Evolutionary conservation across 73 alveolate species (phyloP), one percentile per base, ranked within the genome.

Genomic region (Tetrahymena elliotti): DNA sequence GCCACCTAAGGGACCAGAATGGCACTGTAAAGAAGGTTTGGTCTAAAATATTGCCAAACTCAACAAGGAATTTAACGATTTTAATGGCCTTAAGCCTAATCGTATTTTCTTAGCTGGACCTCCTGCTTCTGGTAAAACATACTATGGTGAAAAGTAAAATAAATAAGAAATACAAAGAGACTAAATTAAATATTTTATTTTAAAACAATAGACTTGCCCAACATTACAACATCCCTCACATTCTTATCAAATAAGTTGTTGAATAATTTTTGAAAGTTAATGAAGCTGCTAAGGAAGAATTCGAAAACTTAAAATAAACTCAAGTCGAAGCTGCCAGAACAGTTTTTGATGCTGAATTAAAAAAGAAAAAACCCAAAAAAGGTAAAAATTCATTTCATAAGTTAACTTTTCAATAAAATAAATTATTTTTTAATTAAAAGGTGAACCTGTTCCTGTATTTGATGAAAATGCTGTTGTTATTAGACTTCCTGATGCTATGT

Each of bases 11-110:
- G 93, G 95, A 88, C 93, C 93, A 27, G 93, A 94, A 52, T 96
- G 98, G 98, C 93, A 94, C 53, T 96, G 97, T 36, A 96, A 93
- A 84, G 97, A 95, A 53, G 98, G 98, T 52, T 27, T 96, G 11
- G 24, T 93, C 34, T 93, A 94, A 47, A 95, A 96, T 95, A 95
- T 96, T 33, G 98, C 95, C 12, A 95, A 93, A 54, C 92, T 96
- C 36, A 84, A 93, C 47, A 88, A 95, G 27, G 95, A 96, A 88
- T 96, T 96, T 53, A 39, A 94, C 82, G 94, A 83, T 68, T 83
- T n/a, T 47, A 93, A 96, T 93, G 96, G 96, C 12, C 53, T 96
- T 27, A 93, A 84, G 34, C 97, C 98, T 31, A 96, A 95, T 38
- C 40, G 96, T 84, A 84, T 96, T 20, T 94, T 95, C 20, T 84